Evolutionary conservation across 441 rosid species (phyloP), one percentile per base, ranked within the genome.

Genomic region (Eruca vesicaria): DNA sequence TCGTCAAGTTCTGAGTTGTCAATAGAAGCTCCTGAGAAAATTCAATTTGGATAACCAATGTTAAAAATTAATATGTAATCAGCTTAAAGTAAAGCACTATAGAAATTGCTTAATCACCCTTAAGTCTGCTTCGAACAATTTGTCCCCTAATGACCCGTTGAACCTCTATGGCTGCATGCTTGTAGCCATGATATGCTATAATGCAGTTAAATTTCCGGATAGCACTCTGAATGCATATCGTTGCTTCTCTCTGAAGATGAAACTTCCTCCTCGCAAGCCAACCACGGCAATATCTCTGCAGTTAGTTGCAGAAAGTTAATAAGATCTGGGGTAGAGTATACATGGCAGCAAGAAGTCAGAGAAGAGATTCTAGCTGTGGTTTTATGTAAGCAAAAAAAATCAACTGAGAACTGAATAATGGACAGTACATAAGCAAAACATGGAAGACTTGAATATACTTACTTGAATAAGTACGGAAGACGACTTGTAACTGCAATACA

Each of bases 81-180:
- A 61, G 58, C 72, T 18, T 45, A 31, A 66, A 16, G 10, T 21
- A 62, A 65, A 45, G 14, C 12, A 43, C 38, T 66, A 23, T 28
- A 76, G 73, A 76, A 61, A 72, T 75, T 18, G 71, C 45, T 52
- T 21, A 59, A 50, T 59, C 78, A 92, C 98, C 97, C 86, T 82
- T 67, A 41, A 92, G 84, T 84, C 85, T 88, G 15, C 84, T 86
- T 81, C 86, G 81, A 80, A 74, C 60, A 68, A 77, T 81, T 36
- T 86, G 87, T 43, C 86, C 91, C 70, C 91, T 82, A 68, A 80
- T 76, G 73, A 84, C 80, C 28, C 86, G 78, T 81, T 94, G 97
- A 80, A 92, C 74, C 66, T 82, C 82, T 4, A 65, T 81, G 45
- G 96, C 93, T 69, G 94, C 95, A 70, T 45, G 68, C 77, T 71